Base-by-base conservation (phyloP, 2,329 filamentous ascomycete genomes). In the Celoporthe dispersa region DNA sequence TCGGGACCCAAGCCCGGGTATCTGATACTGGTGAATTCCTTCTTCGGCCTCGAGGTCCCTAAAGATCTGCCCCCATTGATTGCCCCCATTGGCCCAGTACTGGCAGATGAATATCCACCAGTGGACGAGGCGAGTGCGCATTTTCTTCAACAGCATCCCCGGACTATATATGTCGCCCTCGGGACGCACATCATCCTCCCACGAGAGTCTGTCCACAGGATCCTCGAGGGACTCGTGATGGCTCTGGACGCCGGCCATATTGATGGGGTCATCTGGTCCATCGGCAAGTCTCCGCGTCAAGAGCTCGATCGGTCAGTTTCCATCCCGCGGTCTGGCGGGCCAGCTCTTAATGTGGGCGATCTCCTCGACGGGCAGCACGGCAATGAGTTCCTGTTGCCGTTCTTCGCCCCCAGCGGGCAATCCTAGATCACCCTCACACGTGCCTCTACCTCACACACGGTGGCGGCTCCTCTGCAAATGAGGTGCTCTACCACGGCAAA, bases 21-120 rank as follows among this genome's bases (percentile, higher is more conserved):
- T 61, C 78, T 84, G 3, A 72, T 81, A 2, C 75, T 84, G 6
- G 78, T 84, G 33, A 84, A 84, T 66, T 82, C 81, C 0, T 84
- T 84, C 71, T 82, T 79, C 68, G 82, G 82, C 0, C 75, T 84
- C 9, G 83, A 85, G 65, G 75, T 78, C 1, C 79, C 82, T 0
- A 79, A 79, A 31, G 81, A 84, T 68, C 69, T 84, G 2, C 82
- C 82, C 1, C 82, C 82, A 1, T 73, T 80, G 1, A 77, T 80
- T 33, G 75, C 77, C 2, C 70, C 79, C 1, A 78, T 84, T 2
- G 83, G 82, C 0, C 83, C 83, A 1, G 77, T 84, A 1, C 74
- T 84, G 7, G 71, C 75, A 1, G 79, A 81, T 41, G 71, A 75
- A 19, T 82, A 78, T 61, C 74, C 77, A 4, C 73, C 76, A 0